phyloP scores from a whole-genome alignment of 345 rosid species.

The Syzygium aromaticum region DNA sequence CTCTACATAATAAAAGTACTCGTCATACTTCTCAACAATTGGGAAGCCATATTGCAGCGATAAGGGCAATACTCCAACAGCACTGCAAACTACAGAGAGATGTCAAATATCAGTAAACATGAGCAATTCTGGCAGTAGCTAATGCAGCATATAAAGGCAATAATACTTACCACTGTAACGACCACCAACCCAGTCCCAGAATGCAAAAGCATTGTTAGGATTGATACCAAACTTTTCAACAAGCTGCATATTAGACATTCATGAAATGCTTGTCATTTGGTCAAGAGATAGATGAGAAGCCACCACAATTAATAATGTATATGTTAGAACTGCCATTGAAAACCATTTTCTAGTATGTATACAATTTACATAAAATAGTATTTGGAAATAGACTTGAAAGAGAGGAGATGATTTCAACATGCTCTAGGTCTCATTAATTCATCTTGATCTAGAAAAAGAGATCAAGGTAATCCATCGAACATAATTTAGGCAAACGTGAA shows the following conservation, averaged over 20 bases:
- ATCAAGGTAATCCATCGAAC: background rate
- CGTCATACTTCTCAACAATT: conserved; percentile 72
- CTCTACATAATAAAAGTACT: conserved; percentile 11
- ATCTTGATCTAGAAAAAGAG: background rate
- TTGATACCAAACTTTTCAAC: conserved; percentile 97
- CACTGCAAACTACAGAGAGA: conserved; percentile 85
- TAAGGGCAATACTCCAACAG: conserved; percentile 91
- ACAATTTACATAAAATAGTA: background rate
- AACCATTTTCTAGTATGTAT: background rate
- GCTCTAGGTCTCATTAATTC: background rate
- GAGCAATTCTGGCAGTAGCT: conserved; percentile 1
- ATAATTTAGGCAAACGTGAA: background rate
- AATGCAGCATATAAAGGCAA: background rate
- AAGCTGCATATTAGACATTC: conserved; percentile 38
- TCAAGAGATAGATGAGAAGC: background rate
- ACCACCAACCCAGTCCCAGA: conserved; percentile 99
- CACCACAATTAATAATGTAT: background rate
- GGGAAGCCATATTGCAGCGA: conserved; percentile 92
- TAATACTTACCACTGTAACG: conserved; percentile 72
- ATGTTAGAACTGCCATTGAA: background rate
- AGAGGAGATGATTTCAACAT: background rate
- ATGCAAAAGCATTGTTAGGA: conserved; percentile 93
- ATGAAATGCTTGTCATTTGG: background rate
- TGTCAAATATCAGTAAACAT: conserved; percentile 8
- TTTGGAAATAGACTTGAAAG: background rate